Base-by-base conservation (phyloP, 2,329 filamentous ascomycete species). In the Tolypocladium pustulatum region DNA sequence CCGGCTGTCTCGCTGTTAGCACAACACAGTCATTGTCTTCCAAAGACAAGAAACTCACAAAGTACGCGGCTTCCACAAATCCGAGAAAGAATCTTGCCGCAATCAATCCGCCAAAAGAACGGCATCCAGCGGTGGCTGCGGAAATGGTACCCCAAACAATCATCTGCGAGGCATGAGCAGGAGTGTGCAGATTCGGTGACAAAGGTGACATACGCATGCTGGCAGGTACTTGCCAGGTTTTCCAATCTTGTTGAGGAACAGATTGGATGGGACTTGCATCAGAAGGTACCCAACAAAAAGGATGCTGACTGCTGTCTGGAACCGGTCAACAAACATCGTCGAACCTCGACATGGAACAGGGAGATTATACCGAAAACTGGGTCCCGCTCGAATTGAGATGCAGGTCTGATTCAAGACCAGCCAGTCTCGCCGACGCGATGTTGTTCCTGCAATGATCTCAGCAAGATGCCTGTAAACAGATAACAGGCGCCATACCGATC, bases 191-290 rank as follows among this genome's bases (percentile, higher is more conserved):
- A 72, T 73, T 61, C n/a, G 56, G 3, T 41, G 9, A 8, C 27
- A 6, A 30, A 32, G 20, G 40, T n/a, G 17, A 1, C 61, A 56
- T 69, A 79, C 76, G 54, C 76, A 78, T 38, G 65, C 64, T 22
- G 74, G 73, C 10, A 81, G 69, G 64, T 80, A 77, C 34, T 79
- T 59, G 6, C 74, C 75, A 4, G 78, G 77, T 60, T 76, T 75
- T 9, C 76, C 77, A n/a, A 78, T 73, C 65, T 78, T 79, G 64
- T 80, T 80, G n/a, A 81, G 65, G 46, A 80, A 72, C 56, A 80
- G 64, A 57, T 81, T 81, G 1, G 78, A 79, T 0, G 78, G 78
- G 10, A 81, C 74, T 63, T 81, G 78, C 72, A 80, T 79, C 37
- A 80, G 65, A 20, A 81, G 68, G 61, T 80, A 80, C 7, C 74